Evolutionary conservation across 129 eudicot genomes (phyloP).

Genomic region (Daucus carota): DH1_v3.0 NC_030384.2:49452501-49453000

Average conservation of each 20-base stretch:
- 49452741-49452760: constrained; percentile 62
- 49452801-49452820: constrained; percentile 4
- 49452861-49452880: background rate
- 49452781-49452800: constrained; percentile 17
- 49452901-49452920: background rate
- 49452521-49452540: background rate
- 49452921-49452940: background rate
- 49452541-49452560: background rate
- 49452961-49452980: background rate
- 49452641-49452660: constrained; percentile 29
- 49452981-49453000: background rate
- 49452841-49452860: background rate
- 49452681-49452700: constrained; percentile 76
- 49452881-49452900: background rate
- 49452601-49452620: background rate
- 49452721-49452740: constrained; percentile 54
- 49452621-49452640: background rate
- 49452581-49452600: background rate
- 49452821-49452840: constrained; percentile 6
- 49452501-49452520: background rate
- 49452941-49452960: background rate
- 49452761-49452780: constrained; percentile 68
- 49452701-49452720: constrained; percentile 69
- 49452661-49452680: constrained; percentile 51
- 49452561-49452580: background rate